phyloP scores from a whole-genome alignment of 129 eudicot species.

The Daucus carota region DH1_v3.0 NC_030385.2:37527001-37527500 shows the following conservation, averaged over 20 bases:
- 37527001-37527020: neutral
- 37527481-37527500: conserved; percentile 37
- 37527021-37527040: neutral
- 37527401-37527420: conserved; percentile 84
- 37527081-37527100: neutral
- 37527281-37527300: conserved; percentile 86
- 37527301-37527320: conserved; percentile 87
- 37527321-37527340: conserved; percentile 45
- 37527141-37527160: neutral
- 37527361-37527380: conserved; percentile 82
- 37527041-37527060: neutral
- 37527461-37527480: conserved; percentile 83
- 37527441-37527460: conserved; percentile 81
- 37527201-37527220: neutral
- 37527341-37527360: conserved; percentile 67
- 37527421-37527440: conserved; percentile 96
- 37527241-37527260: neutral
- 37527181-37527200: neutral
- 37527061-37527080: neutral
- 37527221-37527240: neutral
- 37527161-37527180: neutral
- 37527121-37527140: neutral
- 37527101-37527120: neutral
- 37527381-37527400: conserved; percentile 92
- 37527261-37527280: conserved; percentile 76